Conservation (phyloP, 192 early-diverging fungal genomes). For the Pilaira anomala region DNA sequence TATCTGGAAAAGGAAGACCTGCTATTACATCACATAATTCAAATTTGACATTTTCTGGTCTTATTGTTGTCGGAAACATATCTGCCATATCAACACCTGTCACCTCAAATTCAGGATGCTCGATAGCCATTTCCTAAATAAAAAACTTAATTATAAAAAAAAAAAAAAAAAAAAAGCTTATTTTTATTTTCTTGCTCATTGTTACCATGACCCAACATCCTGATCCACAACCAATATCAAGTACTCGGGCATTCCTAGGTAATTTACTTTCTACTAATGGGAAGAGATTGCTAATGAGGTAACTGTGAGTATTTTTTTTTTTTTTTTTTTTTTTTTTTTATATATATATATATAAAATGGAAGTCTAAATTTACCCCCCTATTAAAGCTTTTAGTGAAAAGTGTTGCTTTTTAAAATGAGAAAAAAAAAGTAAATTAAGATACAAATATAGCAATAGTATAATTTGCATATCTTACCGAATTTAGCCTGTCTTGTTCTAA, state of each 20-base stretch:
- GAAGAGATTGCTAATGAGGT: constrained; percentile 11
- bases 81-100: constrained; percentile 38
- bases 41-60: constrained; percentile 37
- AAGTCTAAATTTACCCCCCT: constrained; percentile 10
- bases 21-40: constrained; percentile 24
- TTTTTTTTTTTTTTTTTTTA: constrained; percentile 5
- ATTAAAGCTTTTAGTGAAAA: constrained; percentile 18
- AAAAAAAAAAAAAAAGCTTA: neutral
- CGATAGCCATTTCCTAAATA: constrained; percentile 36
- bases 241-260: constrained; percentile 11
- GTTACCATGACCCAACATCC: constrained; percentile 36
- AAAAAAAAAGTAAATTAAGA: neutral
- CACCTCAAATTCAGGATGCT: constrained; percentile 27
- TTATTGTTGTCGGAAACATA: constrained; percentile 35
- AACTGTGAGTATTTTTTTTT: neutral
- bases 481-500: constrained; percentile 34
- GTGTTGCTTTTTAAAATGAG: constrained; percentile 15
- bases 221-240: constrained; percentile 44
- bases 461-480: neutral
- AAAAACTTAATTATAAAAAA: neutral
- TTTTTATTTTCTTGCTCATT: neutral
- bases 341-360: neutral
- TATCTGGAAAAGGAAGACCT: constrained; percentile 26
- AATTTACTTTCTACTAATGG: neutral
- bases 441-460: neutral